These are phyloP conservation scores for Cordyceps militaris DNA, from an alignment of 2,329 filamentous ascomycete genomes.

Conservation along the genomic window DNA sequence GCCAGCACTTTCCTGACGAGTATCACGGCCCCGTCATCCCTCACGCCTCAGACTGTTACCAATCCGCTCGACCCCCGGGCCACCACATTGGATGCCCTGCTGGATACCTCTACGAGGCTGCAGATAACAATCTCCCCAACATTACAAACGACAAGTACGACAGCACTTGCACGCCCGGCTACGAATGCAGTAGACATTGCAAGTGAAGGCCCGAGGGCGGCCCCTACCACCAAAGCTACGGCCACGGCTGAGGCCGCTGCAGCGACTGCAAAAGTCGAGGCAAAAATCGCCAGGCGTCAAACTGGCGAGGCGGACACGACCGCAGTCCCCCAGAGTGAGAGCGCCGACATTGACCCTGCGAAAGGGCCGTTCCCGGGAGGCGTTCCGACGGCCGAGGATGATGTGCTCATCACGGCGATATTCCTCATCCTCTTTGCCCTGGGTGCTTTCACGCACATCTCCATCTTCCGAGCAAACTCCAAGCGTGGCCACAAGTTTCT, in stretches of 20 bases:
- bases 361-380: slow-evolving; percentile 9
- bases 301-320: not conserved
- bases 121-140: not conserved
- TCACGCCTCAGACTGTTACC: not conserved
- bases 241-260: not conserved
- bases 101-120: not conserved
- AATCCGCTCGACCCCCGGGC: not conserved
- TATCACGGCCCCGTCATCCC: not conserved
- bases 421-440: slow-evolving; percentile 21
- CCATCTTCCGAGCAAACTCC: slow-evolving; percentile 22
- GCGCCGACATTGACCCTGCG: not conserved
- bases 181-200: not conserved
- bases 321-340: not conserved
- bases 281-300: not conserved
- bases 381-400: slow-evolving; percentile 9
- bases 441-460: slow-evolving; percentile 20
- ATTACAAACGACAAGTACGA: not conserved
- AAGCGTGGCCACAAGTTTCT: slow-evolving; percentile 32
- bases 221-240: not conserved
- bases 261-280: not conserved
- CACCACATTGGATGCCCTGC: not conserved
- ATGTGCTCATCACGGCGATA: slow-evolving; percentile 20
- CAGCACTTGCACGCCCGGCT: not conserved
- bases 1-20: not conserved
- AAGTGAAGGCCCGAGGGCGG: not conserved